These are phyloP conservation scores for Exserohilum rostratum DNA, from an alignment of 2,329 filamentous ascomycete genomes.

Conservation along the genomic window DNA sequence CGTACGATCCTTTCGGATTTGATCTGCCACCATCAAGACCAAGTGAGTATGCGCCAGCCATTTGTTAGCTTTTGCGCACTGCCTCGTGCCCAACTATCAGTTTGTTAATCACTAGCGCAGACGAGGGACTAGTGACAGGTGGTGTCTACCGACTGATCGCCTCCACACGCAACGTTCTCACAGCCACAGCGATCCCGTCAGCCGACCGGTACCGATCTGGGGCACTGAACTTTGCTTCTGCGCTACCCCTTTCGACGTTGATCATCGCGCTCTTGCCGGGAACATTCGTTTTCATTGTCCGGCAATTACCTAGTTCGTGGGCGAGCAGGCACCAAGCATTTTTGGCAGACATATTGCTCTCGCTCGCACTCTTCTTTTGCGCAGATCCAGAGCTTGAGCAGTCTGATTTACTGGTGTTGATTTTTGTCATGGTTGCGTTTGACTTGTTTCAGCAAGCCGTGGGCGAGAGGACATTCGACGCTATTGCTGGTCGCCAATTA, in stretches of 20 bases:
- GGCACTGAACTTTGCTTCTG: conserved; percentile 22
- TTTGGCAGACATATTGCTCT: conserved; percentile 28
- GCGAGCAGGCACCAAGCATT: conserved; percentile 27
- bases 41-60: conserved; percentile 4
- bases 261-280: conserved; percentile 28
- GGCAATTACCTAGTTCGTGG: conserved; percentile 26
- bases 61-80: background rate
- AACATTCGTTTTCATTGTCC: conserved; percentile 21
- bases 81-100: background rate
- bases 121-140: conserved; percentile 15
- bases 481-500: conserved; percentile 24
- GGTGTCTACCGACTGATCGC: conserved; percentile 20
- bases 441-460: conserved; percentile 35
- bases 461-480: conserved; percentile 14
- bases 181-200: conserved; percentile 7
- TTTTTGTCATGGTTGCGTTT: conserved; percentile 42
- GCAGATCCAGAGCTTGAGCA: conserved; percentile 25
- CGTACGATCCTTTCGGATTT: conserved; percentile 9
- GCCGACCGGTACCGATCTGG: conserved; percentile 17
- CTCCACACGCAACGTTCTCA: conserved; percentile 15
- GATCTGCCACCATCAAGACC: conserved; percentile 4
- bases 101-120: conserved; percentile 18
- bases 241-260: conserved; percentile 26
- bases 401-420: conserved; percentile 31
- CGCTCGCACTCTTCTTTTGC: conserved; percentile 31